Evolutionary conservation across 192 early-diverging fungal genomes (phyloP).

Genomic region (Mortierella claussenii): DNA sequence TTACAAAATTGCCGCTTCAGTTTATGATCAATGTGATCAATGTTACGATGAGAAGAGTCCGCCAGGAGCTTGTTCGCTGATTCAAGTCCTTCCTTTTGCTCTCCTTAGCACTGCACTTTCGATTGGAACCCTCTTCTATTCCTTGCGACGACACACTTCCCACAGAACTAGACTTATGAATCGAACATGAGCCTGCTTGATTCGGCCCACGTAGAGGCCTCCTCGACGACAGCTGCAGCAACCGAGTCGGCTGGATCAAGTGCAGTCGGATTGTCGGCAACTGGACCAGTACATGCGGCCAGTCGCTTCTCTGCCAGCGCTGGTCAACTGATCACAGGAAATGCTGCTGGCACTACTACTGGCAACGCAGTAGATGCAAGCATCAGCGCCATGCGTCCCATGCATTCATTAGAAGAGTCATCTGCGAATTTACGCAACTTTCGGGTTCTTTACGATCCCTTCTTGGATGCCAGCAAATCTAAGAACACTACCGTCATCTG

Average conservation of each 20-base stretch:
- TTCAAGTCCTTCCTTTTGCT: no score
- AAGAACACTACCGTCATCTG: constrained; percentile 38
- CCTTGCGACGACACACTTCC: no score
- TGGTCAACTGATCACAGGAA: constrained; percentile 4
- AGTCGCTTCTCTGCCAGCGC: background rate
- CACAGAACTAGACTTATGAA: constrained; percentile 44
- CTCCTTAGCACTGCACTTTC: no score
- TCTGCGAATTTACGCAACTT: constrained; percentile 34
- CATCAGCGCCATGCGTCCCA: constrained; percentile 8
- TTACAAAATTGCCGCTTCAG: no score
- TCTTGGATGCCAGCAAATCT: constrained; percentile 46
- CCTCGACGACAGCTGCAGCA: constrained; percentile 8
- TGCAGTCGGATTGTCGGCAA: background rate
- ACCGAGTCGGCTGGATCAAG: constrained; percentile 4
- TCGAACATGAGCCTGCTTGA: constrained; percentile 53
- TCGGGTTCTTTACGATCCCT: constrained; percentile 46
- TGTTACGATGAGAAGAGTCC: no score
- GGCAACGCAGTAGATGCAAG: background rate
- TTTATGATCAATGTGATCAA: no score
- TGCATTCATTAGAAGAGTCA: constrained; percentile 7
- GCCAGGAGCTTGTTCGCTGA: no score
- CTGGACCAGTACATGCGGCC: constrained; percentile 2
- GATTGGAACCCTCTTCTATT: no score
- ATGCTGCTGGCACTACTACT: background rate
- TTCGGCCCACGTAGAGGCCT: constrained; percentile 24